Evolutionary conservation across 2,329 filamentous ascomycete genomes (phyloP), one percentile per base, ranked within the genome.

Genomic region (Cercospora sp.): DNA sequence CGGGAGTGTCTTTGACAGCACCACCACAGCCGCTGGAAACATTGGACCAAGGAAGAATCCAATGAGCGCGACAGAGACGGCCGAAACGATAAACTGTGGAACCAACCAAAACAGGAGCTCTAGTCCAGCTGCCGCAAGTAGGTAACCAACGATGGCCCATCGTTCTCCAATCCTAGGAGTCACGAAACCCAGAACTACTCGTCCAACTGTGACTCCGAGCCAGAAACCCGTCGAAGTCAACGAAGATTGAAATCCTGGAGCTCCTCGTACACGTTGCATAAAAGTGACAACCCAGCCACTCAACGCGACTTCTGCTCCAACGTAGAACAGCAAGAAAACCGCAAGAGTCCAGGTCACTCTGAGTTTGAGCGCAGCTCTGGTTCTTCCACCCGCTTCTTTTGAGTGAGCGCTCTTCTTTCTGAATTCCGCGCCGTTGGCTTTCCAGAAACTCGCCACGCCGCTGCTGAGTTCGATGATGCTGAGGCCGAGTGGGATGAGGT

Each of bases 1-100:
- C 8, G 72, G 71, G n/a, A 73, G 57, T 2, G 70, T 42, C 28
- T 73, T 73, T 18, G 71, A 69, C 8, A 69, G 45, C 8, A 67
- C 63, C 80, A 55, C 48, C 23, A 55, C 23, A 28, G 48, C 48
- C 23, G 48, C 48, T 8, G 48, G 23, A 8, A 55, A 55, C 48
- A 55, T 55, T n/a, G 48, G 48, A 8, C 48, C 48, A 5, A 55
- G 48, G 7, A 28, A 55, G 48, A 55, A 55, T 16, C 48, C 48
- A 5, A 55, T 55, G 23, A 55, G 48, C 13, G 48, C 48, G 16
- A 55, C 48, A 8, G 48, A 23, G 7, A 55, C 16, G 23, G 48
- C 48, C 23, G 48, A 55, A 5, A 55, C 23, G 13, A 55, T 16
- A 5, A 55, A 55, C 1, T 28, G 13, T 5, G 48, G 48, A 13